A percentile compares a stretch with the other conserved stretches of the same genome.
Evolutionary conservation across 2,329 filamentous ascomycete genomes (phyloP).

Genomic region (Penicillium polonicum): DNA sequence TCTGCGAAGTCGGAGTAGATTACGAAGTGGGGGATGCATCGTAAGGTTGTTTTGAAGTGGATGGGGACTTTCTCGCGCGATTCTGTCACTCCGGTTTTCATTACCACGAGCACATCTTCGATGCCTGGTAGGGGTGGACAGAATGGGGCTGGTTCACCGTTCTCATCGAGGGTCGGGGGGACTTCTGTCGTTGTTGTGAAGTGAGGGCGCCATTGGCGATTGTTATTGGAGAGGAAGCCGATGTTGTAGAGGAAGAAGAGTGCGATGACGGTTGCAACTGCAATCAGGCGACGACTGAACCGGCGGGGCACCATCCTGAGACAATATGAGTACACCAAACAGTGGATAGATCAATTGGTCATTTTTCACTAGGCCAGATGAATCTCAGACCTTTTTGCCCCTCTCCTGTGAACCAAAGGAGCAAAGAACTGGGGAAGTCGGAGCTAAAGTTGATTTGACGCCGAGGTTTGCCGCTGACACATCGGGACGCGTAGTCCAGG

Average conservation of each 20-base stretch:
- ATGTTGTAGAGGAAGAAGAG: constrained; percentile 56
- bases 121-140: constrained; percentile 43
- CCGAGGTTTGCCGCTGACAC: constrained; percentile 18
- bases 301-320: constrained; percentile 44
- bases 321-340: constrained; percentile 9
- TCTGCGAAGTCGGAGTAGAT: constrained; percentile 61
- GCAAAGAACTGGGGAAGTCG: constrained; percentile 5
- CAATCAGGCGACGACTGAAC: constrained; percentile 38
- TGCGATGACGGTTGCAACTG: constrained; percentile 58
- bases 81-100: constrained; percentile 61
- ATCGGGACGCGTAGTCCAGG: constrained; percentile 16
- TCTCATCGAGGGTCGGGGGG: constrained; percentile 9
- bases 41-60: constrained; percentile 55
- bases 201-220: constrained; percentile 13
- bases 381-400: background rate
- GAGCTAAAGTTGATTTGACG: constrained; percentile 17
- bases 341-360: constrained; percentile 10
- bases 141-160: constrained; percentile 17
- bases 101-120: constrained; percentile 55
- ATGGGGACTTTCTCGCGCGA: constrained; percentile 55
- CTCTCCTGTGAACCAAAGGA: constrained; percentile 1
- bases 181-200: constrained; percentile 4
- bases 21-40: constrained; percentile 55
- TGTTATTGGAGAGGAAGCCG: constrained; percentile 54
- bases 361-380: constrained; percentile 5